A percentile compares a stretch with the other conserved stretches of the same genome.
phyloP scores from a whole-genome alignment of 2,329 filamentous ascomycete species.

The Phialocephala sp. region DNA sequence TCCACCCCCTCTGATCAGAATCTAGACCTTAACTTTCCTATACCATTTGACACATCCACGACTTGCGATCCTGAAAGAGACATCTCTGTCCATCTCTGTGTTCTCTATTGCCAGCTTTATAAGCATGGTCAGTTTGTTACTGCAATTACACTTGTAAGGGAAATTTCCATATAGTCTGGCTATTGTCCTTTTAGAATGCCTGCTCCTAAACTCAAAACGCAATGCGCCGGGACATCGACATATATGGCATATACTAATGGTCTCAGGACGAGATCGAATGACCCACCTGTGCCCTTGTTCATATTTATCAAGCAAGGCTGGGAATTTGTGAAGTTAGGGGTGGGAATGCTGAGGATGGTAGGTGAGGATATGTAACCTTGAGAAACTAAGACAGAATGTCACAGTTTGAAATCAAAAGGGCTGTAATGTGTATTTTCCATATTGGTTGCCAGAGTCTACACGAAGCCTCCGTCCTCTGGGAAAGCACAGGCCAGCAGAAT shows the following conservation, averaged over 20 bases:
- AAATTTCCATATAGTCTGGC: neutral
- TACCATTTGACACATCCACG: constrained; percentile 81
- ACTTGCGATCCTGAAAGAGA: constrained; percentile 81
- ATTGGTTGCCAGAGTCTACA: constrained; percentile 32
- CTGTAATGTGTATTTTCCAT: constrained; percentile 26
- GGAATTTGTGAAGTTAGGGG: constrained; percentile 34
- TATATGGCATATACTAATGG: neutral
- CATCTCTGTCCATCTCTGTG: constrained; percentile 76
- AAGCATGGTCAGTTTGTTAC: constrained; percentile 72
- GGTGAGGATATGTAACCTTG: constrained; percentile 14
- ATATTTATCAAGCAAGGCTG: constrained; percentile 34
- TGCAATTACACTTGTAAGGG: constrained; percentile 61
- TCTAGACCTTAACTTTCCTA: constrained; percentile 72
- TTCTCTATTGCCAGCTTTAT: constrained; percentile 79
- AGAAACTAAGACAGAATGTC: neutral
- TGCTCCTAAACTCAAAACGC: neutral
- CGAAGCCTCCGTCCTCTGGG: constrained; percentile 32
- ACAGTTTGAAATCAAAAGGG: constrained; percentile 8
- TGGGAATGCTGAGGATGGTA: constrained; percentile 30
- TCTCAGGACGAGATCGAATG: constrained; percentile 37
- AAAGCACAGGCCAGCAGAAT: constrained; percentile 27
- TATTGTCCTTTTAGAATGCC: neutral
- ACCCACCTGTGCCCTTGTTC: constrained; percentile 40
- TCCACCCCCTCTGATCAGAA: constrained; percentile 5
- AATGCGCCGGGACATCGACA: neutral